phyloP scores from a whole-genome alignment of 371 early-diverging fungal genomes.

The Dinochytrium kinnereticum region DNA sequence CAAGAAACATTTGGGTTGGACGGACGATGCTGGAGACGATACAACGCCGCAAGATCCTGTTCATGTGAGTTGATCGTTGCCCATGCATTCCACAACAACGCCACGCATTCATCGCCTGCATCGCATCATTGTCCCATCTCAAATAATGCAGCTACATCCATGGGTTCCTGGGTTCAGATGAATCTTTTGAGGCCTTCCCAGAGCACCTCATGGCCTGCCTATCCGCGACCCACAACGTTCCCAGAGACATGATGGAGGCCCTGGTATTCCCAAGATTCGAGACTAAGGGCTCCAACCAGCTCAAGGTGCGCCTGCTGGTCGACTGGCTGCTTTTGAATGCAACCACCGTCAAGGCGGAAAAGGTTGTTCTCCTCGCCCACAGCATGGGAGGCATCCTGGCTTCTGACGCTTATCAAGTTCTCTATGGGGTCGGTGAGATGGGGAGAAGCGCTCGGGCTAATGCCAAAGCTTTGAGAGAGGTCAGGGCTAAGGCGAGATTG shows the following conservation, averaged over 20 bases:
- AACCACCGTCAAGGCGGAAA: slow-evolving; percentile 30
- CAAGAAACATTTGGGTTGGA: too few relatives aligned
- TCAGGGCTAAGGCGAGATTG: neutral
- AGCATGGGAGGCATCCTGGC: slow-evolving; percentile 55
- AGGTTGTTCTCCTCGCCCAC: slow-evolving; percentile 45
- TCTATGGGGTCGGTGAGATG: slow-evolving; percentile 11
- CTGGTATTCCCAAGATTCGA: slow-evolving; percentile 37
- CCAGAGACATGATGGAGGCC: slow-evolving; percentile 23
- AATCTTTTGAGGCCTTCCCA: slow-evolving; percentile 47
- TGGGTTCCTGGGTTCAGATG: slow-evolving; percentile 50
- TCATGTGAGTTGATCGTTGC: neutral
- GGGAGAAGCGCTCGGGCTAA: neutral
- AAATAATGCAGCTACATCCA: slow-evolving; percentile 40
- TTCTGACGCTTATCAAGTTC: slow-evolving; percentile 26
- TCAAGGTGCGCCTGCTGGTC: slow-evolving; percentile 37
- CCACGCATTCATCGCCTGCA: too few relatives aligned
- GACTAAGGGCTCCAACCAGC: slow-evolving; percentile 43
- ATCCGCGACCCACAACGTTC: slow-evolving; percentile 1
- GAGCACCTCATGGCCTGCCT: slow-evolving; percentile 32
- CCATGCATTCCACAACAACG: neutral
- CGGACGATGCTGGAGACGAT: too few relatives aligned
- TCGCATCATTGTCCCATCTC: too few relatives aligned
- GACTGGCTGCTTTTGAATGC: slow-evolving; percentile 45
- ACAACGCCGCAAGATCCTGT: neutral
- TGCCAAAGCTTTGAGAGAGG: neutral